Evolutionary conservation across 2,329 filamentous ascomycete species (phyloP).

Genomic region (Diaporthe aspalathi): DNA sequence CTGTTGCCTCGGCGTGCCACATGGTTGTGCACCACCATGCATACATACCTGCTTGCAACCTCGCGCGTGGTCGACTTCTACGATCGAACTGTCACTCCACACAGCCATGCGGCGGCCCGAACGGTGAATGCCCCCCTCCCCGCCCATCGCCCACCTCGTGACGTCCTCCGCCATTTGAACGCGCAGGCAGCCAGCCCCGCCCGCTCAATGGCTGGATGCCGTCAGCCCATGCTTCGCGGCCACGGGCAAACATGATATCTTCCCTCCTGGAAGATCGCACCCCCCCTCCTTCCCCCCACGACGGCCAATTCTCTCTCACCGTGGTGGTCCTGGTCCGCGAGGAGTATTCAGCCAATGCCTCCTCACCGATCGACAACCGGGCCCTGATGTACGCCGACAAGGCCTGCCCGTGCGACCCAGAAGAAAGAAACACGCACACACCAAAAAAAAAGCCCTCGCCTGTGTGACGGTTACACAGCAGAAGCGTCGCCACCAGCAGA

Average conservation of each 20-base stretch:
- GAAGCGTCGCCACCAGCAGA: neutral
- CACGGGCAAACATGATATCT: neutral
- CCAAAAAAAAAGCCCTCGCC: neutral
- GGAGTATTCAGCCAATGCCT: neutral
- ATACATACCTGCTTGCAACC: no score
- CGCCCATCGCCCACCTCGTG: neutral
- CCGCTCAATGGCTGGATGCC: neutral
- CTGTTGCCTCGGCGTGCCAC: neutral
- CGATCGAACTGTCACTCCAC: constrained; percentile 2
- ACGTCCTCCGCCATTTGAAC: neutral
- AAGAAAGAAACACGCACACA: neutral
- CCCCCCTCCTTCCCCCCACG: neutral
- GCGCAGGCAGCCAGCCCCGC: neutral
- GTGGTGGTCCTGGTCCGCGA: neutral
- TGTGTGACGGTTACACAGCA: constrained; percentile 22
- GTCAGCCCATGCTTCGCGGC: neutral
- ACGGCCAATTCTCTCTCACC: neutral
- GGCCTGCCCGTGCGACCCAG: neutral
- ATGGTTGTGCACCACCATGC: neutral
- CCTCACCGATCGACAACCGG: neutral
- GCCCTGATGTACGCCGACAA: neutral
- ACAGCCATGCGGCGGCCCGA: constrained; percentile 14
- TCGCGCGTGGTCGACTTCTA: neutral
- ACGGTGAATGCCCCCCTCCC: neutral
- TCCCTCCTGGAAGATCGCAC: neutral